Conservation (phyloP, 768 basidiomycete species). For the Suillus discolor region DNA sequence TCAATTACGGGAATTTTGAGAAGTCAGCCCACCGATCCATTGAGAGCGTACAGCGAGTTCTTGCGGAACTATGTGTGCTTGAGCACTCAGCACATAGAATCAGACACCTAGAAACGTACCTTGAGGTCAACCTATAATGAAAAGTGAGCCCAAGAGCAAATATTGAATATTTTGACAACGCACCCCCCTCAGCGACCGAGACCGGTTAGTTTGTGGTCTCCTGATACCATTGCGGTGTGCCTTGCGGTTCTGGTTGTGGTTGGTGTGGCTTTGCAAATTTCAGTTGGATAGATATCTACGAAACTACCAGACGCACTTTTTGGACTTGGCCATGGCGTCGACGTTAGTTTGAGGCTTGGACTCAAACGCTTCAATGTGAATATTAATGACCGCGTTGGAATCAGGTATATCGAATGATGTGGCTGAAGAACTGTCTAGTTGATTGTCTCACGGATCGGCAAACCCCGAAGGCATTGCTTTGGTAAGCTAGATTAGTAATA, state of each 20-base stretch:
- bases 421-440: slow-evolving; percentile 39
- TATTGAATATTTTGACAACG: slow-evolving; percentile 36
- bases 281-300: slow-evolving; percentile 17
- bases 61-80: slow-evolving; percentile 69
- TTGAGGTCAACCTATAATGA: slow-evolving; percentile 72
- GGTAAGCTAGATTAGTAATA: slow-evolving; percentile 15
- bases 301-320: slow-evolving; percentile 67
- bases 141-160: slow-evolving; percentile 13
- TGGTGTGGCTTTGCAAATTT: slow-evolving; percentile 68
- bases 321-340: slow-evolving; percentile 90
- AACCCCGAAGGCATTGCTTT: slow-evolving; percentile 16
- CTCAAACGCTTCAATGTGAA: slow-evolving; percentile 2
- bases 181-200: slow-evolving; percentile 90
- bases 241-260: slow-evolving; percentile 97
- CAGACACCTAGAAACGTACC: slow-evolving; percentile 42
- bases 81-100: background rate
- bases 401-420: slow-evolving; percentile 19
- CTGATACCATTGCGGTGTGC: slow-evolving; percentile 98
- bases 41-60: slow-evolving; percentile 72
- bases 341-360: slow-evolving; percentile 16
- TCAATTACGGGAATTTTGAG: background rate
- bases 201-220: slow-evolving; percentile 69
- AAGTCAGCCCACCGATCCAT: slow-evolving; percentile 65
- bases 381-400: background rate
- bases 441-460: slow-evolving; percentile 15